Percentiles rank a stretch among this genome's conserved stretches.
phyloP scores from a whole-genome alignment of 148 eudicot species.

The Amaranthus palmeri region DNA sequence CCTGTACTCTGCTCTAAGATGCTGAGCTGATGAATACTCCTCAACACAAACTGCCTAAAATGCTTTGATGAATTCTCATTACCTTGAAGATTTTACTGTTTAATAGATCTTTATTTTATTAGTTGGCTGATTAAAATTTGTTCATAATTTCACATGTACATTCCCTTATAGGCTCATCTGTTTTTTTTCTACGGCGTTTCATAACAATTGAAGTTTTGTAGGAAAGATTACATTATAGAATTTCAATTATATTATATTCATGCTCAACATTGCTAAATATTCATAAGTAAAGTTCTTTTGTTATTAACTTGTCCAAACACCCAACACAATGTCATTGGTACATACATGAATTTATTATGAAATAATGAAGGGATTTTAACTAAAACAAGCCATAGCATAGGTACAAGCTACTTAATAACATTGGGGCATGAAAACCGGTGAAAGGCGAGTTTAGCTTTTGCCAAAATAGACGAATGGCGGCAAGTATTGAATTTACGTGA shows the following conservation, averaged over 20 bases:
- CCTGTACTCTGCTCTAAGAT: conserved; percentile 4
- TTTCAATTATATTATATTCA: background rate
- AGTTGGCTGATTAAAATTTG: background rate
- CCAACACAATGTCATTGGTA: background rate
- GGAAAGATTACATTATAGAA: background rate
- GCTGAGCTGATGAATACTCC: background rate
- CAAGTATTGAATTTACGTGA: background rate
- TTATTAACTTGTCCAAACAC: background rate
- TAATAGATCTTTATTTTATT: background rate
- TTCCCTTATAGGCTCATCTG: background rate
- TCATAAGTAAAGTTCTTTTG: background rate
- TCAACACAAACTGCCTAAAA: background rate
- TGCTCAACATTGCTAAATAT: background rate
- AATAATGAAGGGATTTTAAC: background rate
- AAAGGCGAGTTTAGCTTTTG: no score
- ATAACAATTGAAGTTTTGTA: background rate
- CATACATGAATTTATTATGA: conserved; percentile 6
- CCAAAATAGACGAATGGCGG: no score
- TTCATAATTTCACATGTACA: background rate
- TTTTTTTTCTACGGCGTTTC: background rate
- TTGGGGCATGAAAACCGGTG: no score
- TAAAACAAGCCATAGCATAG: background rate
- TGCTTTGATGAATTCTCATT: background rate
- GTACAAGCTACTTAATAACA: no score
- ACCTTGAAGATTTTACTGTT: background rate